Conservation (phyloP, 768 basidiomycete species). For the Rhodocollybia butyracea region DNA sequence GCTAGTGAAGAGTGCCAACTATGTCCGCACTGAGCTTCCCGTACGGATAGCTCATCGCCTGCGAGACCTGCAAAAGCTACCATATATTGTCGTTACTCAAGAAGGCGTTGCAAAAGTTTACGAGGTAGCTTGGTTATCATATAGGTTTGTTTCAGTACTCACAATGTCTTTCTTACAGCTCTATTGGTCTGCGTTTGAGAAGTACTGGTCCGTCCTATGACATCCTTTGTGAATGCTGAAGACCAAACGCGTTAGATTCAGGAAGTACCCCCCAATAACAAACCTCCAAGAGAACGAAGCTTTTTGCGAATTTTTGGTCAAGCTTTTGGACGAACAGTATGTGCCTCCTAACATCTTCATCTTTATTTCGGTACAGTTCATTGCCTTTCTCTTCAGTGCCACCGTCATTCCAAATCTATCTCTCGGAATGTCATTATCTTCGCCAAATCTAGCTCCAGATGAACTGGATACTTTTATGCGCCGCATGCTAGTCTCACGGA, state of each 20-base stretch:
- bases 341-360: slow-evolving; percentile 22
- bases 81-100: slow-evolving; percentile 84
- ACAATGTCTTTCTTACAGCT: slow-evolving; percentile 43
- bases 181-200: slow-evolving; percentile 86
- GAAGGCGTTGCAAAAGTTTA: slow-evolving; percentile 83
- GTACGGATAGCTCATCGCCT: slow-evolving; percentile 85
- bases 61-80: slow-evolving; percentile 81
- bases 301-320: slow-evolving; percentile 71
- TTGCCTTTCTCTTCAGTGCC: slow-evolving; percentile 40
- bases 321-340: slow-evolving; percentile 74
- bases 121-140: slow-evolving; percentile 42
- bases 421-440: slow-evolving; percentile 82
- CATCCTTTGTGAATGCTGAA: slow-evolving; percentile 4
- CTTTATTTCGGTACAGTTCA: slow-evolving; percentile 3
- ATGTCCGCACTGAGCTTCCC: slow-evolving; percentile 86
- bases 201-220: slow-evolving; percentile 36
- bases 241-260: slow-evolving; percentile 45
- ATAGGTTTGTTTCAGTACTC: neutral
- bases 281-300: slow-evolving; percentile 70
- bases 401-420: slow-evolving; percentile 79
- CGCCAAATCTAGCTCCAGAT: slow-evolving; percentile 74
- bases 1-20: slow-evolving; percentile 83
- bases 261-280: slow-evolving; percentile 69
- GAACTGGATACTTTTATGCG: slow-evolving; percentile 84
- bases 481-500: slow-evolving; percentile 87